These are phyloP conservation scores for Chrysosphaeria jannelii DNA, from an alignment of 2,329 filamentous ascomycete genomes.

Conservation along the genomic window DNA sequence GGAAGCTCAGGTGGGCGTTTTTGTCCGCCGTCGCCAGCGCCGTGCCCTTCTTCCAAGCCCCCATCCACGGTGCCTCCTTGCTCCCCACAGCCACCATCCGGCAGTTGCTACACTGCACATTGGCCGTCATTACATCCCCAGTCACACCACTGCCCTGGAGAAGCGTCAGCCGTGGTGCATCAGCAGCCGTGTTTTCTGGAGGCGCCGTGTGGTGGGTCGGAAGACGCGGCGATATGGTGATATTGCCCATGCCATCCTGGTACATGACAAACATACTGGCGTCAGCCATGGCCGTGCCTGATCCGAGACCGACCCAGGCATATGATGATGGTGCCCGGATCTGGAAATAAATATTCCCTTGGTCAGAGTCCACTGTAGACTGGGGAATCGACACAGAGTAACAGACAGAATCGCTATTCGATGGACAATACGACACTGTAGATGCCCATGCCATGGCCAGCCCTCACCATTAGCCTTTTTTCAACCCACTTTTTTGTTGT, in stretches of 20 bases:
- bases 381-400: slow-evolving; percentile 13
- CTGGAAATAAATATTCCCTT: slow-evolving; percentile 29
- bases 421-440: no score
- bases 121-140: slow-evolving; percentile 23
- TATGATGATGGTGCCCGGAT: slow-evolving; percentile 21
- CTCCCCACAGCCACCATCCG: slow-evolving; percentile 14
- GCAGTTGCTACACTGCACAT: slow-evolving; percentile 24
- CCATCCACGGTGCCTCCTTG: slow-evolving; percentile 17
- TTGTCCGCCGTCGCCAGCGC: slow-evolving; percentile 14
- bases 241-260: slow-evolving; percentile 22
- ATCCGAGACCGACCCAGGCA: slow-evolving; percentile 26
- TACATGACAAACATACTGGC: slow-evolving; percentile 34
- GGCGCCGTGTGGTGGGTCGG: slow-evolving; percentile 19
- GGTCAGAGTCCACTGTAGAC: slow-evolving; percentile 14
- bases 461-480: no score
- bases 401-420: neutral
- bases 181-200: slow-evolving; percentile 11
- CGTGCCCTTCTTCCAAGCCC: slow-evolving; percentile 19
- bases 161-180: slow-evolving; percentile 16
- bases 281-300: slow-evolving; percentile 21
- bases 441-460: no score
- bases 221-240: slow-evolving; percentile 27
- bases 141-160: slow-evolving; percentile 26
- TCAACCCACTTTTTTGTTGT: no score
- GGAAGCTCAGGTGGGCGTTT: slow-evolving; percentile 13